Base-by-base conservation (phyloP, 2,329 filamentous ascomycete genomes). In the Rhinocladiella mackenziei region DNA sequence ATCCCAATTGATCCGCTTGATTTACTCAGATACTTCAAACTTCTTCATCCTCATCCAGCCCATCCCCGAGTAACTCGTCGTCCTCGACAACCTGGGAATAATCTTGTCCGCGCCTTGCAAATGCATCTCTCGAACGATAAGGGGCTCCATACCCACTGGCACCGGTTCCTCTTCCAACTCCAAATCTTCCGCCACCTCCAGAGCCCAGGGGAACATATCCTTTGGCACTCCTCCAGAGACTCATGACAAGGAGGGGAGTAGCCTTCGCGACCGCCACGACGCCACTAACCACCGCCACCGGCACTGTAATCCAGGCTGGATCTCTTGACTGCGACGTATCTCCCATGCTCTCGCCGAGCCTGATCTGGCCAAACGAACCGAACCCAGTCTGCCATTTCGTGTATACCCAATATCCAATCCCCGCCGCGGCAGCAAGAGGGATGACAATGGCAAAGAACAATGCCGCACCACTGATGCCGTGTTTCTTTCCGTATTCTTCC, bases 41-140 rank as follows among this genome's bases (percentile, higher is more conserved):
- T 43, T 69, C 66, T 39, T 69, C 85, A 50, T 96, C 91, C 60
- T 96, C 89, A 54, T 96, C 91, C 56, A 88, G 89, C 48, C 94
- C 89, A 56, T 96, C 91, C 1, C 92, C 92, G 25, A 98, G 69
- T 56, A 98, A 70, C 71, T 97, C 91, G 36, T 97, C 92, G 62
- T 97, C 92, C 38, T 92, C 86, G 58, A 94, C 89, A 39, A 95
- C 88, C 64, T 97, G 97, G 31, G 45, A 48, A 31, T 55, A 57
- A 64, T 95, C 87, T n/a, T 85, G 83, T 43, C 86, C 78, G 1
- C 87, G 84, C 44, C 89, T 78, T 4, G 89, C 85, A 67, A 98
- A 98, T 50, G 86, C 91, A 59, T 86, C 86, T 47, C 94, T 75
- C 37, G 86, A 94, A 11, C 89, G 92, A 63, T 94, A 98, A 43